These are phyloP conservation scores for Pyrenopolyporus hunteri DNA, from an alignment of 495 filamentous ascomycete genomes.

Conservation along the genomic window DNA sequence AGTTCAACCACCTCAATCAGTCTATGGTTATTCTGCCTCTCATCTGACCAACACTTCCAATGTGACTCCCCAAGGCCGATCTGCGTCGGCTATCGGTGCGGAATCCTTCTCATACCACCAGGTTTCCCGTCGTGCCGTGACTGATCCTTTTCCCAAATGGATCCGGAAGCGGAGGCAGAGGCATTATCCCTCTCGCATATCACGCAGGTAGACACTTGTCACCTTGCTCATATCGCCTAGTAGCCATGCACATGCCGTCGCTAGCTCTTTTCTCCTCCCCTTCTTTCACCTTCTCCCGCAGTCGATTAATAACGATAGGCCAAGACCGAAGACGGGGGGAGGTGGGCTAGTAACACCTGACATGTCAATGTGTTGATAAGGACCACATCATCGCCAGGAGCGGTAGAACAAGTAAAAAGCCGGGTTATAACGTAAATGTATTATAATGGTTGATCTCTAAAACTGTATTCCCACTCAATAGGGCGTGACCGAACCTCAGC, in stretches of 20 bases:
- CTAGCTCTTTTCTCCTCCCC: neutral
- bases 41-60: constrained; percentile 9
- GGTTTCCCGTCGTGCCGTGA: constrained; percentile 12
- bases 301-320: constrained; percentile 20
- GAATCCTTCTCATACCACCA: constrained; percentile 20
- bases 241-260: constrained; percentile 13
- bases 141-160: constrained; percentile 34
- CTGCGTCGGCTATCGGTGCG: constrained; percentile 33
- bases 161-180: constrained; percentile 28
- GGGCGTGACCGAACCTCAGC: constrained; percentile 39
- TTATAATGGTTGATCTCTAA: constrained; percentile 25
- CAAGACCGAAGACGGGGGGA: constrained; percentile 9
- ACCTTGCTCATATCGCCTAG: constrained; percentile 7
- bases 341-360: constrained; percentile 27
- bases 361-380: constrained; percentile 22
- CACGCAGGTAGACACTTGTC: constrained; percentile 10
- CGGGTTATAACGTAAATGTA: constrained; percentile 21
- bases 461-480: constrained; percentile 11
- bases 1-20: constrained; percentile 6
- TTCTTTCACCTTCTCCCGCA: neutral
- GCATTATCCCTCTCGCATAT: constrained; percentile 13
- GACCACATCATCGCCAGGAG: constrained; percentile 10
- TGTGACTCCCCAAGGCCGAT: constrained; percentile 24
- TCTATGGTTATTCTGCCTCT: neutral
- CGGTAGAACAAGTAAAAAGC: constrained; percentile 21